Base-by-base conservation (phyloP, 768 basidiomycete genomes). In the Boletus rufocinnamomeus region DNA sequence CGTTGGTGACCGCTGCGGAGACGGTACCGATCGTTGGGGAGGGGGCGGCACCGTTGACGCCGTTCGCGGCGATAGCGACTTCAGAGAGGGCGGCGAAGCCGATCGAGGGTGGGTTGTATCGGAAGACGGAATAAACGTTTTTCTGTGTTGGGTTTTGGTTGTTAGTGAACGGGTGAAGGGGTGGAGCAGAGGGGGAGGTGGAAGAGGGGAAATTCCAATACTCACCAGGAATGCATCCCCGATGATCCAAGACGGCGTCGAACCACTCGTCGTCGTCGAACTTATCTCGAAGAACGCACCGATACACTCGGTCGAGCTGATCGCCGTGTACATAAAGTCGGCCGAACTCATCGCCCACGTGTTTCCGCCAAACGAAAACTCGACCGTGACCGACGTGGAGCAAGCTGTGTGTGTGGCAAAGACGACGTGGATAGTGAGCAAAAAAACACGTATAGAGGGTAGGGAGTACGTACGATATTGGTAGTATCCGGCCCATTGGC, bases 61-160 rank as follows among this genome's bases (percentile, higher is more conserved):
- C 72, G 17, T 73, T 73, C 56, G 58, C 25, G 16, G 71, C 66
- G 28, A 68, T 30, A 0, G 72, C 71, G 0, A 48, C 48, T 5
- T 56, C 57, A 0, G 82, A 79, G 37, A 83, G 75, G 3, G 66
- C 65, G 4, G 83, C 83, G 54, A 85, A 83, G 0, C 84, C 83
- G 44, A 85, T 72, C 0, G 79, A 71, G 1, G 83, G 65, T 0
- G 83, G 84, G 37, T 71, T 72, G 53, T 77, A 82, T 23, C 77
- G 74, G 71, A 79, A 84, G 0, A 85, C 82, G 0, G 81, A 78
- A 65, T 85, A 84, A 2, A 83, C 82, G 60, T 84, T 86, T 71
- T 86, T 86, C 58, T 72, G 30, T 25, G 19, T 30, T 3, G 28
- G 2, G 4, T 10, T 3, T 35, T 35, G 4, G 41, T 16, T 17